phyloP scores from a whole-genome alignment of 768 basidiomycete species.

The Tylopilus cervinicoccineus region DNA sequence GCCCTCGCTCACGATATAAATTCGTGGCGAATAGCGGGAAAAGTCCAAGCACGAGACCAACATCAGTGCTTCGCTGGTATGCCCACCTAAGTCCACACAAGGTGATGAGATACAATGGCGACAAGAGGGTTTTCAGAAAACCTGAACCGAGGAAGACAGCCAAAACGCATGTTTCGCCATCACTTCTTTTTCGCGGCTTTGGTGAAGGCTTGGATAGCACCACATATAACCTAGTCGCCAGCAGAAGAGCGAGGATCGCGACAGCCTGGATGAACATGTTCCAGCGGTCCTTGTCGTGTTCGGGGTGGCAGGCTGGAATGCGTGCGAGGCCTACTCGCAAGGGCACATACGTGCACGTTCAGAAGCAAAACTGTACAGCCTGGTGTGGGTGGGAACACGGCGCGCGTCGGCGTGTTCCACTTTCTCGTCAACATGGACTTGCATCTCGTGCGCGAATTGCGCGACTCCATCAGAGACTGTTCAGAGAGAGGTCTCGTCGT shows the following conservation, averaged over 20 bases:
- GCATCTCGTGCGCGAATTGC: conserved; percentile 53
- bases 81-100: conserved; percentile 64
- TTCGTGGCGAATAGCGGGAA: conserved; percentile 67
- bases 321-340: background rate
- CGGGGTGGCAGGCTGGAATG: no score
- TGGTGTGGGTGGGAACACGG: conserved; percentile 14
- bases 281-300: background rate
- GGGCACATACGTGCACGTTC: background rate
- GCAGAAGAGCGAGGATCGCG: conserved; percentile 6
- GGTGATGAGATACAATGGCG: background rate
- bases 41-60: conserved; percentile 73
- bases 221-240: conserved; percentile 18
- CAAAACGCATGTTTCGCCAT: conserved; percentile 40
- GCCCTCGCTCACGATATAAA: conserved; percentile 78
- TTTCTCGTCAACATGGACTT: conserved; percentile 36
- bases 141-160: conserved; percentile 95
- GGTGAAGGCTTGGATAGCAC: conserved; percentile 12
- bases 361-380: background rate
- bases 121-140: conserved; percentile 30
- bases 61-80: conserved; percentile 82
- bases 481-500: conserved; percentile 64
- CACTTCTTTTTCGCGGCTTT: conserved; percentile 12
- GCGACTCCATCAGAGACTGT: conserved; percentile 66
- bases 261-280: conserved; percentile 15
- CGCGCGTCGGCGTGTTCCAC: background rate